phyloP scores from a whole-genome alignment of 371 early-diverging fungal species.

The Blastocladiella emersonii region DNA sequence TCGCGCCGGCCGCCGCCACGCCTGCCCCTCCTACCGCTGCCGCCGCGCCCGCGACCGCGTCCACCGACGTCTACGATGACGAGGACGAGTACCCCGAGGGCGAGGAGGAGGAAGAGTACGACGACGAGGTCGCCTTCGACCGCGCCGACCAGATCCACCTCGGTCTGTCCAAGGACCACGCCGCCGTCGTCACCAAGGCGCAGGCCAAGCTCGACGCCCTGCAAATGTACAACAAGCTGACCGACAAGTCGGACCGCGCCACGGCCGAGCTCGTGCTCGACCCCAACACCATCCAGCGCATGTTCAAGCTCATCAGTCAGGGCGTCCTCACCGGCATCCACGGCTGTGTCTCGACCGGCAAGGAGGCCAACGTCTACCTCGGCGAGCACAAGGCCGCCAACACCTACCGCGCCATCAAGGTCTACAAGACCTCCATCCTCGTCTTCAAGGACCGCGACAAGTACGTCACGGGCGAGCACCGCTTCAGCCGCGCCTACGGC shows the following conservation, averaged over 20 bases:
- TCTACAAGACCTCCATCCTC: slow-evolving; percentile 98
- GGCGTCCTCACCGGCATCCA: slow-evolving; percentile 83
- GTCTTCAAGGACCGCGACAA: slow-evolving; percentile 97
- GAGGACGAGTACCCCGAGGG: not conserved
- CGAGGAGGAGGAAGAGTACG: not conserved
- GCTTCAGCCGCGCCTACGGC: slow-evolving; percentile 92
- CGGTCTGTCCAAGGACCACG: not conserved
- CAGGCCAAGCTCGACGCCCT: not conserved
- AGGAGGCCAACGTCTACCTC: slow-evolving; percentile 95
- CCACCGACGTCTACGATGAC: not conserved
- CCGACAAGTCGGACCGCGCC: slow-evolving; percentile 93
- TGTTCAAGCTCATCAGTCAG: slow-evolving; percentile 88
- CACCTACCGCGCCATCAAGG: slow-evolving; percentile 70
- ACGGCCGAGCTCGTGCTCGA: slow-evolving; percentile 97
- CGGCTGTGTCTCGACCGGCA: slow-evolving; percentile 97
- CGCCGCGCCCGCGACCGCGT: no score
- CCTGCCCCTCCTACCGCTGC: no score
- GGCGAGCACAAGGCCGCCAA: slow-evolving; percentile 76
- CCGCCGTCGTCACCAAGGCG: not conserved
- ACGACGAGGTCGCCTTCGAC: not conserved
- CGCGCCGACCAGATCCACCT: not conserved
- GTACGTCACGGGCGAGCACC: slow-evolving; percentile 94
- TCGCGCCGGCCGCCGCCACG: not conserved
- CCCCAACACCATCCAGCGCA: slow-evolving; percentile 89
- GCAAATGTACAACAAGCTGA: slow-evolving; percentile 10